Conservation (phyloP, 495 filamentous ascomycete genomes). For the Rostrohypoxylon terebratum region DNA sequence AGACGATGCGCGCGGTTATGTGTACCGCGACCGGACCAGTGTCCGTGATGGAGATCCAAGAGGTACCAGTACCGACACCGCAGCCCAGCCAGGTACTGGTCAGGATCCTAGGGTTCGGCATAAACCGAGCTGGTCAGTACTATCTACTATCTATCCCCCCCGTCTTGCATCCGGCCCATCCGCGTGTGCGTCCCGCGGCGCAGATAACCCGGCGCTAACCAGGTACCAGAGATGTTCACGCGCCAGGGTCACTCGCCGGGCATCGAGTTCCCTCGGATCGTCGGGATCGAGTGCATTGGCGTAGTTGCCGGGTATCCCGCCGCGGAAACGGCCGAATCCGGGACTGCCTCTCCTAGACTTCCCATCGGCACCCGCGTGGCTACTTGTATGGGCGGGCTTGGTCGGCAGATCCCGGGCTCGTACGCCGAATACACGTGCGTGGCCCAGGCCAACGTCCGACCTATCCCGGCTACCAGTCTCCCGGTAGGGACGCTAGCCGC, state of each 20-base stretch:
- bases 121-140: constrained; percentile 63
- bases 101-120: constrained; percentile 62
- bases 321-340: constrained; percentile 1
- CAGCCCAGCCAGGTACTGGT: constrained; percentile 56
- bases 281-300: constrained; percentile 67
- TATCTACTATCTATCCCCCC: too few species aligned
- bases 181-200: background rate
- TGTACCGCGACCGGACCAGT: constrained; percentile 53
- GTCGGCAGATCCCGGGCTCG: constrained; percentile 62
- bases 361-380: constrained; percentile 57
- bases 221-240: constrained; percentile 61
- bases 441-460: constrained; percentile 57
- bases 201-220: constrained; percentile 4
- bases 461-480: constrained; percentile 50
- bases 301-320: constrained; percentile 56
- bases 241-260: constrained; percentile 62
- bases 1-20: constrained; percentile 58
- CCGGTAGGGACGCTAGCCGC: constrained; percentile 61
- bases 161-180: constrained; percentile 3
- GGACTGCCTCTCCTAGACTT: constrained; percentile 45
- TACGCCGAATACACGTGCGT: constrained; percentile 68
- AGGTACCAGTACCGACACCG: constrained; percentile 53
- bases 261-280: constrained; percentile 60
- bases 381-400: constrained; percentile 67
- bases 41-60: constrained; percentile 54